Base-by-base conservation (phyloP, 495 filamentous ascomycete species). In the Pyronema omphalodes region DNA sequence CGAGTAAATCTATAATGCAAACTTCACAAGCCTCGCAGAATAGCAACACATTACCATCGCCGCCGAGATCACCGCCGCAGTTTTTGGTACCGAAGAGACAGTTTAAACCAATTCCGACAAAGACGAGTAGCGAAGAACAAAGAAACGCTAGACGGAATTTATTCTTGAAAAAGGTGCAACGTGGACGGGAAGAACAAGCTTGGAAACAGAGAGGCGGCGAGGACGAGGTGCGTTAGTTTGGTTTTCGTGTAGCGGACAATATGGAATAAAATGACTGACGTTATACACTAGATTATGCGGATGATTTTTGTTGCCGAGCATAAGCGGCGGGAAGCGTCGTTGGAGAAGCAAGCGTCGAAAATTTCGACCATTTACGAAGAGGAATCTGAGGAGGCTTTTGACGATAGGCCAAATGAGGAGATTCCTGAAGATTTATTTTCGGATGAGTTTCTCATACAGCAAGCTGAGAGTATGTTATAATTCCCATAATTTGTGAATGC, bases 81-180 rank as follows among this genome's bases (percentile, higher is more conserved):
- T 65, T 64, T 48, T 54, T 64, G 12, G 37, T 11, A 12, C 56
- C 62, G 3, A 58, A 61, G 17, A 47, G 58, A 9, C 33, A 53
- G 8, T 65, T 61, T 33, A 65, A 65, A 18, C 58, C 50, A 3
- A 53, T 58, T 12, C 59, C 62, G 12, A 12, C 51, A 14, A 47
- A 55, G 15, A 19, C 29, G 8, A 55, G 53, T 17, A 61, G 66
- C 15, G 71, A 75, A 55, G 72, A 73, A 44, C 67, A 67, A 7
- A 69, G 72, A 48, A 75, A 81, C 51, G 67, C 71, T 47, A 67
- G 81, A 54, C 71, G 81, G 37, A 71, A 74, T 7, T 58, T 83
- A 51, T 98, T 93, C 59, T 68, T 95, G 33, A 77, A 82, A 59
- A 84, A 81, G 50, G 80, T 94, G n/a, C 71, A 78, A 60, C 76